Percentiles rank a stretch among this genome's conserved stretches.
Conservation (phyloP, 1,284 basidiomycete genomes). For the Megacollybia platyphylla region DNA sequence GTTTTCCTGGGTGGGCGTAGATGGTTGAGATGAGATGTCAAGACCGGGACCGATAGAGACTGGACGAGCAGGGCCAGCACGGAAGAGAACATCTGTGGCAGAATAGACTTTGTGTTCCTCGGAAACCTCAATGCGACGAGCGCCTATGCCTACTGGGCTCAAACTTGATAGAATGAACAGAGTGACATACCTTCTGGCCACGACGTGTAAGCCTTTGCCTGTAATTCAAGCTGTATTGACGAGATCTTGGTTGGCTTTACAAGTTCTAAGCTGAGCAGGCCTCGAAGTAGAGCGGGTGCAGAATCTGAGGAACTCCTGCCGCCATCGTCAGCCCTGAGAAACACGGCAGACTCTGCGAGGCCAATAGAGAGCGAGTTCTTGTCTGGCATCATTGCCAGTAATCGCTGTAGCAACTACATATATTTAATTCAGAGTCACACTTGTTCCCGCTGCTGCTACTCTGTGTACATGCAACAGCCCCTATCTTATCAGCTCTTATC, state of each 20-base stretch:
- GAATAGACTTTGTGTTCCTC: conserved; percentile 77
- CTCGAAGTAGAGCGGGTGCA: conserved; percentile 73
- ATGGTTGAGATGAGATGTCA: conserved; percentile 14
- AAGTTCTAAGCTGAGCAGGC: conserved; percentile 75
- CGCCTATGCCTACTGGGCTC: conserved; percentile 52
- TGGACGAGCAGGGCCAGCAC: conserved; percentile 35
- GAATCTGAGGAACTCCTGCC: conserved; percentile 35
- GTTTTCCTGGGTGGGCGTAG: conserved; percentile 2
- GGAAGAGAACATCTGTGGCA: conserved; percentile 66
- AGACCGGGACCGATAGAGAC: conserved; percentile 74
- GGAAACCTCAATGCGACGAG: conserved; percentile 64
- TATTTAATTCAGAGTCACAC: background rate
- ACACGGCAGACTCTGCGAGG: conserved; percentile 76
- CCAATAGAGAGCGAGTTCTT: conserved; percentile 39
- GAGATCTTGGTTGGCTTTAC: conserved; percentile 79
- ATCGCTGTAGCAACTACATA: too few species aligned
- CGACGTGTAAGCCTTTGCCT: conserved; percentile 49
- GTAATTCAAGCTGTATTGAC: conserved; percentile 72
- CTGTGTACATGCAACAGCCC: background rate
- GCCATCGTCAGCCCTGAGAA: conserved; percentile 49
- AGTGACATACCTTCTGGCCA: conserved; percentile 77
- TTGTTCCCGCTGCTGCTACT: background rate
- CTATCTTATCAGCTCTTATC: background rate
- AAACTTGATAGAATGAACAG: conserved; percentile 4
- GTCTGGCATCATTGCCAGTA: background rate